Evolutionary conservation across 2,329 filamentous ascomycete genomes (phyloP).

Genomic region (Triangularia verruculosa): DNA sequence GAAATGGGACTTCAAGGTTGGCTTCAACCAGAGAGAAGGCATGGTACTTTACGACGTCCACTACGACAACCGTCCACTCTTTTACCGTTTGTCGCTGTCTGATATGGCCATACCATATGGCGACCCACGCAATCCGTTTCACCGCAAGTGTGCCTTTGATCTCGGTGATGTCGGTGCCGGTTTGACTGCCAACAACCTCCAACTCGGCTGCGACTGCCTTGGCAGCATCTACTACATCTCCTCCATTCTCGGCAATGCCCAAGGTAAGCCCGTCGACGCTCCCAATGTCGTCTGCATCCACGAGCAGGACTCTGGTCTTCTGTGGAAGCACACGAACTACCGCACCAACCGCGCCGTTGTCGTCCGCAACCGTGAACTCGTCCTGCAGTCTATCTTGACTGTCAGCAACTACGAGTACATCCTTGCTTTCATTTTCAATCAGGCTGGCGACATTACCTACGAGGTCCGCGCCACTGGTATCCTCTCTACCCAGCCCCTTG

Average conservation of each 20-base stretch:
- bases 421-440: conserved; percentile 62
- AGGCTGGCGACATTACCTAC: conserved; percentile 57
- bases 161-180: conserved; percentile 65
- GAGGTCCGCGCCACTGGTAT: conserved; percentile 67
- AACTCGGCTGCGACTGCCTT: conserved; percentile 66
- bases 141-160: conserved; percentile 65
- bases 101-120: conserved; percentile 66
- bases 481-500: conserved; percentile 50
- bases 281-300: conserved; percentile 66
- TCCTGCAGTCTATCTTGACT: conserved; percentile 66
- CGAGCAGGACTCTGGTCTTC: conserved; percentile 66
- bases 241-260: conserved; percentile 48
- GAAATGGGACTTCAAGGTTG: conserved; percentile 60
- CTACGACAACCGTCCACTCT: conserved; percentile 57
- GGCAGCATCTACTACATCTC: conserved; percentile 60
- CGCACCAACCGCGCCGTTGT: conserved; percentile 61
- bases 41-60: conserved; percentile 61
- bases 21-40: conserved; percentile 63
- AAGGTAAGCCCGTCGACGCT: conserved; percentile 52
- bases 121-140: conserved; percentile 59
- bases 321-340: conserved; percentile 70
- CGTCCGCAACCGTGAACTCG: conserved; percentile 58
- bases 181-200: conserved; percentile 63
- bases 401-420: conserved; percentile 71
- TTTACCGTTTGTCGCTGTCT: conserved; percentile 56